Evolutionary conservation across 805 yeast genomes (phyloP).

Genomic region (Metschnikowia matae): DNA sequence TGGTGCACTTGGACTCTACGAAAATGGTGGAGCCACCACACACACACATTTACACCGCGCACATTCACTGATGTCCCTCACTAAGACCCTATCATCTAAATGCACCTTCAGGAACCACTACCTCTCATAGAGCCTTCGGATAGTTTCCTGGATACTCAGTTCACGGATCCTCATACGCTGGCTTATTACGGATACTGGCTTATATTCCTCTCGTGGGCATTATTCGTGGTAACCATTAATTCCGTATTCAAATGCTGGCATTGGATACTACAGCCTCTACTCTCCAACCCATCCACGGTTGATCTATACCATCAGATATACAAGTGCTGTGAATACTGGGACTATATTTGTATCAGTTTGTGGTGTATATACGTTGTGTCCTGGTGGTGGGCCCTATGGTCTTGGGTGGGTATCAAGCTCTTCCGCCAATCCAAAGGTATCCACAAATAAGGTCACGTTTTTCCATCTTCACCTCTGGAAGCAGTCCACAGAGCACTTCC

Average conservation of each 20-base stretch:
- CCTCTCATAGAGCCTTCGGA: conserved; percentile 15
- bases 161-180: conserved; percentile 2
- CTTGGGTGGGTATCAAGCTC: conserved; percentile 79
- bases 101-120: conserved; percentile 14
- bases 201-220: conserved; percentile 27
- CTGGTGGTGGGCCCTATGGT: conserved; percentile 64
- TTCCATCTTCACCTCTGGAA: conserved; percentile 61
- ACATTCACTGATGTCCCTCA: neutral
- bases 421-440: conserved; percentile 76
- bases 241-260: conserved; percentile 35
- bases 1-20: neutral
- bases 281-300: conserved; percentile 7
- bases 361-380: conserved; percentile 40
- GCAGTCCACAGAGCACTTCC: conserved; percentile 75
- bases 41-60: neutral
- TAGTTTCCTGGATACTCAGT: conserved; percentile 5
- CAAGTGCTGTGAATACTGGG: conserved; percentile 20
- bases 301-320: conserved; percentile 13
- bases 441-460: conserved; percentile 11
- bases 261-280: conserved; percentile 29
- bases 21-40: neutral
- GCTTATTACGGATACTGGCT: conserved; percentile 29
- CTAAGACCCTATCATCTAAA: neutral
- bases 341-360: conserved; percentile 28
- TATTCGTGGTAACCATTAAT: conserved; percentile 32